Evolutionary conservation across 805 yeast species (phyloP).

Genomic region (Cyberlindnera maritima): DNA sequence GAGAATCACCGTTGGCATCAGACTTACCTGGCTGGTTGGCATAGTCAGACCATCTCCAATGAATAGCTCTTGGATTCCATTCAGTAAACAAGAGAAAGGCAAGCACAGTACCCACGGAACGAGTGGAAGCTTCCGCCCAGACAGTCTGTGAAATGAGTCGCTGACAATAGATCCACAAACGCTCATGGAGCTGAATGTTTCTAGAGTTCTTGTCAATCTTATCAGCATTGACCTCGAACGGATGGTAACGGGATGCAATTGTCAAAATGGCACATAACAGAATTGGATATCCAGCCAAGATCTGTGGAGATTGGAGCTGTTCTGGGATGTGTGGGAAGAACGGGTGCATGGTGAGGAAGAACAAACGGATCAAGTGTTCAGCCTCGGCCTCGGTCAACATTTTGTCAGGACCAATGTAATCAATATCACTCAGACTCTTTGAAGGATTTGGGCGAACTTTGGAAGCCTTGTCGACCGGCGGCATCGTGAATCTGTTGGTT

Average conservation of each 20-base stretch:
- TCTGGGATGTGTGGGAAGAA: conserved; percentile 85
- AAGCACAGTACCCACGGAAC: conserved; percentile 82
- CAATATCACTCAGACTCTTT: conserved; percentile 52
- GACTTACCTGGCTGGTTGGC: conserved; percentile 39
- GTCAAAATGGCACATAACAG: conserved; percentile 78
- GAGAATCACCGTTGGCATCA: conserved; percentile 4
- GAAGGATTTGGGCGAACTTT: conserved; percentile 33
- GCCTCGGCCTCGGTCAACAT: conserved; percentile 66
- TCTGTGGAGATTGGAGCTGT: conserved; percentile 63
- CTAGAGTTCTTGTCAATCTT: conserved; percentile 34
- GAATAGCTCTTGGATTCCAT: conserved; percentile 95
- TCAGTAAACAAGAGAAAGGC: conserved; percentile 86
- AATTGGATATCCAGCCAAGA: conserved; percentile 75
- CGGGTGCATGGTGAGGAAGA: conserved; percentile 81
- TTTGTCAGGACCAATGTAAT: conserved; percentile 56
- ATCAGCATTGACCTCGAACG: conserved; percentile 41
- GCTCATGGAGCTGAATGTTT: conserved; percentile 68
- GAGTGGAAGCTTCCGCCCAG: conserved; percentile 90
- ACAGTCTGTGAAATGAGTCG: conserved; percentile 77
- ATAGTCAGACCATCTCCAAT: conserved; percentile 83
- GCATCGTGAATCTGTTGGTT: conserved; percentile 27
- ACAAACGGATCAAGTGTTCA: conserved; percentile 50
- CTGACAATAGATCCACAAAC: conserved; percentile 83
- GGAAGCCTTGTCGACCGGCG: conserved; percentile 32
- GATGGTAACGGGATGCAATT: conserved; percentile 74